Base-by-base conservation (phyloP, 345 rosid species). In the Citropsis articulata region DNA sequence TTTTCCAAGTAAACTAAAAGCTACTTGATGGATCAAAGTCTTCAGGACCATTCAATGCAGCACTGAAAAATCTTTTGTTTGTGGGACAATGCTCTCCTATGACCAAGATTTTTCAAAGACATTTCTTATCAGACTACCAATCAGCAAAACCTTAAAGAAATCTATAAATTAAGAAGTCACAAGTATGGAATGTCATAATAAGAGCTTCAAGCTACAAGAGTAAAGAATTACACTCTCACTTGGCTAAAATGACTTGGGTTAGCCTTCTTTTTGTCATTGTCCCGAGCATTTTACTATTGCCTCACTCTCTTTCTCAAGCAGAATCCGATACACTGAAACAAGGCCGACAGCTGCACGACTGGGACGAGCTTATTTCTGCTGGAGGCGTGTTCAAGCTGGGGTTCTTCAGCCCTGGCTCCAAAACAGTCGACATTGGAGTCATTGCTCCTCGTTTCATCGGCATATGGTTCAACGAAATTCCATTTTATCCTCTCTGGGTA, bases 291-390 rank as follows among this genome's bases (percentile, higher is more conserved):
- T 60, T 66, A 1, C 27, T 65, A 22, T 56, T 69, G 33, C 22
- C 66, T 35, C 74, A 6, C 13, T 18, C 28, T 31, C 61, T 45
- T 57, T 59, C 77, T 66, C 75, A 59, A 53, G 80, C 83, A 57
- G 78, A 82, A 70, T 73, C 80, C 5, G 77, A 73, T 36, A 82
- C 72, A 19, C 76, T 89, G 66, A 83, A 73, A 77, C 90, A 84
- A 22, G 92, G 91, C 18, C 86, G 87, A 65, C 86, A 68, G 81
- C 88, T 91, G 64, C 86, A 81, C 35, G 90, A 90, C 42, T 86
- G 90, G 91, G 93, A 91, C 83, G 89, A 87, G 75, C 82, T 91
- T 55, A 40, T 73, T 68, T 88, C 95, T 5, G 74, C 85, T 1
- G 75, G 70, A 33, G 88, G 83, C 7, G 76, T 77, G 63, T 87